Percentiles rank a stretch among this genome's conserved stretches.
Evolutionary conservation across 2,329 filamentous ascomycete species (phyloP).

Genomic region (Atkinsonella texensis): DNA sequence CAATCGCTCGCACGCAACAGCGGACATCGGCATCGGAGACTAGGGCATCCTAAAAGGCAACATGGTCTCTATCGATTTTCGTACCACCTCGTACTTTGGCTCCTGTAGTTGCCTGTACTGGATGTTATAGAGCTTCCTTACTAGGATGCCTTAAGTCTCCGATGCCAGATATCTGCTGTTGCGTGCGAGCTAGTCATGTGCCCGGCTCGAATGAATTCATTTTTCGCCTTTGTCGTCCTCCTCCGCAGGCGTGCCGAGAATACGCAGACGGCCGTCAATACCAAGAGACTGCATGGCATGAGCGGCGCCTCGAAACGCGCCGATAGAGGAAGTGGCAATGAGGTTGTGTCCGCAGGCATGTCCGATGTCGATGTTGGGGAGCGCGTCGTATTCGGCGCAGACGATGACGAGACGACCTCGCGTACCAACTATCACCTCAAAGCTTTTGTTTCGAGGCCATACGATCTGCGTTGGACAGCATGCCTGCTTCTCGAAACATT

Average conservation of each 20-base stretch:
- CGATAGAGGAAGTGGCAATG: slow-evolving; percentile 27
- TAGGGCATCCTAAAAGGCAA: too few relatives aligned
- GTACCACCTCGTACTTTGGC: too few relatives aligned
- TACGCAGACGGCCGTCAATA: slow-evolving; percentile 21
- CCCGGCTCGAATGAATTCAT: slow-evolving; percentile 11
- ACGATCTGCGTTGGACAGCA: slow-evolving; percentile 18
- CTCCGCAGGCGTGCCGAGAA: slow-evolving; percentile 31
- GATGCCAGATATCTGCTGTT: too few relatives aligned
- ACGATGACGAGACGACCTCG: slow-evolving; percentile 22
- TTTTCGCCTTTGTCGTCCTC: slow-evolving; percentile 31
- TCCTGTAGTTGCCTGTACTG: too few relatives aligned
- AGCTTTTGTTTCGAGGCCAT: slow-evolving; percentile 21
- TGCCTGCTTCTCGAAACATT: slow-evolving; percentile 12
- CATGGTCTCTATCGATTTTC: too few relatives aligned
- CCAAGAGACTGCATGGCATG: slow-evolving; percentile 18
- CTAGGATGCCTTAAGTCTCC: too few relatives aligned
- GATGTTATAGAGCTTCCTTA: too few relatives aligned
- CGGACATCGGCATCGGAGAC: too few relatives aligned
- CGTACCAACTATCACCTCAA: slow-evolving; percentile 16
- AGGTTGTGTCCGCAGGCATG: slow-evolving; percentile 35
- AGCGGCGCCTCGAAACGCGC: slow-evolving; percentile 25
- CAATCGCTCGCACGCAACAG: too few relatives aligned
- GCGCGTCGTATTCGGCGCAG: slow-evolving; percentile 32
- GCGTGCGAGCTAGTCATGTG: background rate
- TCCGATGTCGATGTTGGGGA: slow-evolving; percentile 26